Base-by-base conservation (phyloP, 2,329 filamentous ascomycete genomes). In the Xenosphaeropsis pyriputrescens region DNA sequence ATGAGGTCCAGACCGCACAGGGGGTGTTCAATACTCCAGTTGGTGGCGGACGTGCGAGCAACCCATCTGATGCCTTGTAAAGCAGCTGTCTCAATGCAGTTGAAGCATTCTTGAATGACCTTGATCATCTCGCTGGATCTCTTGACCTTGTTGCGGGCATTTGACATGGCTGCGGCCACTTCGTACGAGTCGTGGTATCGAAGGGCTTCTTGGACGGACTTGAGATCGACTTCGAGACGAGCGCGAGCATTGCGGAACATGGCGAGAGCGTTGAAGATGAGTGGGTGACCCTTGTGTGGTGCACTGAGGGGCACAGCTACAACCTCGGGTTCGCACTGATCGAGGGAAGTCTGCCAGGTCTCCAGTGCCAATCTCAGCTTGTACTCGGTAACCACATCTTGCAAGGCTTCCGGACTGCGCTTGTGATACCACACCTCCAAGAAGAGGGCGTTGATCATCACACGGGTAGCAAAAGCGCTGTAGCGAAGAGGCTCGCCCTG, bases 371-470 rank as follows among this genome's bases (percentile, higher is more conserved):
- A 75, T 40, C 91, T 78, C 43, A 98, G 79, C 68, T 95, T 96
- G 72, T 94, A 96, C 63, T 96, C 91, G 3, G 89, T 93, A 33
- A 96, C 89, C 30, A 96, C 88, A 55, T 96, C 89, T 61, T 96
- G 91, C 31, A 96, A 68, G 36, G 89, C 88, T 57, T 96, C 88
- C n/a, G 89, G 89, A 58, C 85, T 95, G 54, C 91, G 84, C 72
- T 95, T 95, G 65, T 96, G 85, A 56, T 94, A 93, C 91, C 91
- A 98, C 2, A 96, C 89, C 59, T 96, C 91, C 35, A 98, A 71
- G 68, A 96, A 98, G 46, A 98, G 69, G 9, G 91, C 89, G 54
- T 96, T 98, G 70, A 96, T 95, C 85, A 98, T 93, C 46, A 96
- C 85, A 44, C 91, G 85, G 9, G 91, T 93, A 5, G 88, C 89